Evolutionary conservation across 495 filamentous ascomycete genomes (phyloP), one percentile per base, ranked within the genome.

Genomic region (Chaetomidium leptoderma): DNA sequence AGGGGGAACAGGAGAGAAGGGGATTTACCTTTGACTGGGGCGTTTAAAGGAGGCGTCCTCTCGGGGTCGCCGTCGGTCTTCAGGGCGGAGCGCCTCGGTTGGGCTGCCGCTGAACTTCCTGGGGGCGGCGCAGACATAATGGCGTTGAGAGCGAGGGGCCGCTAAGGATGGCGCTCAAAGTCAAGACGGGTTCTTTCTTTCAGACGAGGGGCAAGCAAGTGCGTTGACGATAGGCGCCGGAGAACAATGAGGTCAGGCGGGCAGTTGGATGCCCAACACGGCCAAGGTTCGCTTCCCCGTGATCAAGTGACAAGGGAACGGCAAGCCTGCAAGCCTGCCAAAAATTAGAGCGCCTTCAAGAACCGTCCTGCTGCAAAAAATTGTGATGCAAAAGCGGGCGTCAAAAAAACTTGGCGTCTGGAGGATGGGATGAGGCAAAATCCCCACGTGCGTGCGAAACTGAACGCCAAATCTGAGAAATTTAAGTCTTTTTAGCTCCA

Each of bases 21-120:
- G 1, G 29, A 75, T 72, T 35, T 53, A 78, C 76, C 76, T 78
- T 78, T 78, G 55, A 66, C 50, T 11, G 65, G 53, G n/a, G 66
- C 61, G 47, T 66, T 72, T 23, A 65, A 55, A 24, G 70, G 66
- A 9, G 71, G 70, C 16, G 68, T 61, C 50, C 61, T 70, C 19
- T 74, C 70, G 17, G 58, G 59, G 47, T 76, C 74, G 63, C 69
- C 70, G 36, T 78, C 75, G 23, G 65, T 56, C 52, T 77, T 78
- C 47, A 78, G 58, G 9, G 74, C 72, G 30, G 76, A 78, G 39
- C 74, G 74, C 24, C 71, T 64, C 13, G 72, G 72, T 47, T 65
- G 72, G 21, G 40, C 49, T n/a, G n/a, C n/a, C n/a, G n/a, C n/a
- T 45, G 63, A 33, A 9, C 30, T 47, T 26, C 57, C 55, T 7